phyloP scores from a whole-genome alignment of 2,329 filamentous ascomycete genomes.

The Claviceps maximensis region DNA sequence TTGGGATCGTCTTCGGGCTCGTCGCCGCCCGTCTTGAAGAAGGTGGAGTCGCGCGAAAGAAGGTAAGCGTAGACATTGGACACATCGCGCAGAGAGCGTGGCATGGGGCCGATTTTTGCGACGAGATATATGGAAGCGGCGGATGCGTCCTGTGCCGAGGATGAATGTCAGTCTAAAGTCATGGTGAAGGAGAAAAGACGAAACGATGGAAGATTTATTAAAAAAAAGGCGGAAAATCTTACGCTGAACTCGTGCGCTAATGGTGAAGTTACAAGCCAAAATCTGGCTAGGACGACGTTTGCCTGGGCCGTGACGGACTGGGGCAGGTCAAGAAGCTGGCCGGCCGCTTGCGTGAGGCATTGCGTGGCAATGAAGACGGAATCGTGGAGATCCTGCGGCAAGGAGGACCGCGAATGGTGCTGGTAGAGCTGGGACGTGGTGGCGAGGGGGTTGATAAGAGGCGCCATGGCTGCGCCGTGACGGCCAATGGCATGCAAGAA shows the following conservation, averaged over 20 bases:
- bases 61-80: slow-evolving; percentile 80
- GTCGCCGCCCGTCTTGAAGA: slow-evolving; percentile 29
- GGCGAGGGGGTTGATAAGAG: slow-evolving; percentile 59
- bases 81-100: slow-evolving; percentile 65
- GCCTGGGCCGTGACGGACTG: slow-evolving; percentile 79
- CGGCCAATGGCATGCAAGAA: not conserved
- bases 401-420: slow-evolving; percentile 38
- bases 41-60: slow-evolving; percentile 44
- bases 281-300: slow-evolving; percentile 68
- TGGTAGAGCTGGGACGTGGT: slow-evolving; percentile 56
- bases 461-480: slow-evolving; percentile 31
- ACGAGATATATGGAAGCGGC: slow-evolving; percentile 70
- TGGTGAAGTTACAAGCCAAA: slow-evolving; percentile 52
- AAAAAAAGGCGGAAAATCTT: slow-evolving; percentile 9
- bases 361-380: slow-evolving; percentile 59
- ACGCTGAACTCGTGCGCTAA: slow-evolving; percentile 47
- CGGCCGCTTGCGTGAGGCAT: slow-evolving; percentile 63
- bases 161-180: not conserved
- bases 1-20: slow-evolving; percentile 28
- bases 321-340: slow-evolving; percentile 68
- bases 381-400: slow-evolving; percentile 59
- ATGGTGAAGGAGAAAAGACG: not conserved
- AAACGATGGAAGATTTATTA: not conserved
- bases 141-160: slow-evolving; percentile 53
- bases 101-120: slow-evolving; percentile 67